Evolutionary conservation across 75 land plant species (phyloP).

Genomic region (Larix kaempferi): DNA sequence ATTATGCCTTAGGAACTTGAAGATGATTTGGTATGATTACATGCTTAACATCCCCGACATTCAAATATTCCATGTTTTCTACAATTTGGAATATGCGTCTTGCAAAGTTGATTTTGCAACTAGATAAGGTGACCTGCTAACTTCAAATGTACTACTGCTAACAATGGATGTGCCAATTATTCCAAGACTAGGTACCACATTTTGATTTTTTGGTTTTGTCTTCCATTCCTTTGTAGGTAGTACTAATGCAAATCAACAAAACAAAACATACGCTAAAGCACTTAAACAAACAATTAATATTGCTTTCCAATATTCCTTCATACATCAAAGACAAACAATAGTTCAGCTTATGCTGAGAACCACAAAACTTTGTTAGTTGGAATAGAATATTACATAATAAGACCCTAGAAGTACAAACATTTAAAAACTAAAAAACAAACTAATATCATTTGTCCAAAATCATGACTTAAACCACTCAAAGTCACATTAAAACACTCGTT

Average conservation of each 20-base stretch:
- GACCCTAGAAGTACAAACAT: not conserved
- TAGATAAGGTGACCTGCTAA: too few relatives aligned
- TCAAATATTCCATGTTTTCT: slow-evolving; percentile 52
- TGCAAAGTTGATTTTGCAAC: too few relatives aligned
- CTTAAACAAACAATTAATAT: not conserved
- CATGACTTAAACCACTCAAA: not conserved
- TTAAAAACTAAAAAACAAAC: too few relatives aligned
- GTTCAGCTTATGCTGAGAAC: not conserved
- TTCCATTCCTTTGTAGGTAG: too few relatives aligned
- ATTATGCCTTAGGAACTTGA: too few relatives aligned
- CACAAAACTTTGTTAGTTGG: not conserved
- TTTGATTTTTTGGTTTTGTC: too few relatives aligned
- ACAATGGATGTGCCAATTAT: too few relatives aligned
- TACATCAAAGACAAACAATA: not conserved
- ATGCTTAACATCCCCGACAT: slow-evolving; percentile 46
- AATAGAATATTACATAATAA: not conserved
- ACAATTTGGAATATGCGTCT: too few relatives aligned
- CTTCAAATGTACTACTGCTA: too few relatives aligned
- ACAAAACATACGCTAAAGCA: not conserved
- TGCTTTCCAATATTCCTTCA: not conserved
- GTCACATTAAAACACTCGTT: too few relatives aligned
- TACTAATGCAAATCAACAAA: slow-evolving; percentile 13
- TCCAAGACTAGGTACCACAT: too few relatives aligned
- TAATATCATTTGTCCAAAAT: not conserved
- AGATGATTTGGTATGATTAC: too few relatives aligned